Base-by-base conservation (phyloP, 768 basidiomycete species). In the Rhodotorula sphaerocarpa region DNA sequence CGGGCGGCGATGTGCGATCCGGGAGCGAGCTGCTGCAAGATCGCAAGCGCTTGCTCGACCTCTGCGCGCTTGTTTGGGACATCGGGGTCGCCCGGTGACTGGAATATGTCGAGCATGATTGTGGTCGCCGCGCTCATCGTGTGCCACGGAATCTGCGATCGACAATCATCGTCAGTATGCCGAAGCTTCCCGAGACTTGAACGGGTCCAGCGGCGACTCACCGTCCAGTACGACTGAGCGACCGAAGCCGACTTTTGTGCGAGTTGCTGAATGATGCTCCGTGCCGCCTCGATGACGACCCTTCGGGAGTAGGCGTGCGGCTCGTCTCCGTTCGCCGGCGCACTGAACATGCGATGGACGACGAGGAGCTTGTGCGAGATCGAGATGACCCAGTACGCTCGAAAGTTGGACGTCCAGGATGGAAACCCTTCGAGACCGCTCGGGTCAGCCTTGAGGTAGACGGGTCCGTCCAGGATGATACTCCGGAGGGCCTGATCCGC, bases 101-200 rank as follows among this genome's bases (percentile, higher is more conserved):
- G 57, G 57, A 62, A 62, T n/a, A 69, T 59, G 43, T 69, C 68
- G 55, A 69, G 64, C 34, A 69, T 58, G 55, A 69, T 45, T 14
- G 57, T 62, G 5, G 63, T 69, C 14, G 63, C 57, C n/a, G 68
- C 68, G 11, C 36, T 23, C n/a, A 69, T 52, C 20, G 68, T 61
- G 60, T 69, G 68, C 33, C 55, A 62, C 20, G 63, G 63, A 2
- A 64, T 31, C 44, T 56, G 54, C 5, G 18, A 2, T 6, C 25
- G 5, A 14, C n/a, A 21, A 23, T 7, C 9, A 23, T 11, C 14
- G 5, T n/a, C n/a, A n/a, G n/a, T n/a, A n/a, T n/a, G n/a, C n/a
- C n/a, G n/a, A n/a, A n/a, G n/a, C n/a, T n/a, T n/a, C n/a, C n/a
- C n/a, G n/a, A n/a, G n/a, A n/a, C n/a, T n/a, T n/a, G n/a, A n/a